phyloP scores from a whole-genome alignment of 805 yeast genomes.

The Kazachstania bromeliacearum region DNA sequence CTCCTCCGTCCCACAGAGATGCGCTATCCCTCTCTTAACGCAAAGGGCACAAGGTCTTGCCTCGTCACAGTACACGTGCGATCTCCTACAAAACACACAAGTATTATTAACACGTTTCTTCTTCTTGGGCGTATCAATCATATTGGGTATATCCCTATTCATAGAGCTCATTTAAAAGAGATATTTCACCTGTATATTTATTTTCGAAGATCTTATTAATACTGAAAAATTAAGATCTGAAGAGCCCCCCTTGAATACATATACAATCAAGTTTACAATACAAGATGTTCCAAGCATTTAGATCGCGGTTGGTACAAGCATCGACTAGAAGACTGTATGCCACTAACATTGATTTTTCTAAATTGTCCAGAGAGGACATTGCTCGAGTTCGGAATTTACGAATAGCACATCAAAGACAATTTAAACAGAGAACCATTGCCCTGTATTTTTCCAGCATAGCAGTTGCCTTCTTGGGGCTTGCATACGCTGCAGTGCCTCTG shows the following conservation, averaged over 20 bases:
- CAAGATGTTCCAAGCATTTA: no score
- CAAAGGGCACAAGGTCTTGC: slow-evolving; percentile 65
- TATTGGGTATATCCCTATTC: no score
- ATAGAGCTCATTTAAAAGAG: no score
- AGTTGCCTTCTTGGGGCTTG: slow-evolving; percentile 59
- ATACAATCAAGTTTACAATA: no score
- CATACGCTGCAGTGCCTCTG: slow-evolving; percentile 87
- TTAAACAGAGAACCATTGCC: slow-evolving; percentile 45
- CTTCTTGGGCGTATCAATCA: not conserved
- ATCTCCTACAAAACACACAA: slow-evolving; percentile 84
- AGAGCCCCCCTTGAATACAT: no score
- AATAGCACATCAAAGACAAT: slow-evolving; percentile 19
- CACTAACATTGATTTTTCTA: slow-evolving; percentile 14
- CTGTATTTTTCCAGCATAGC: slow-evolving; percentile 62
- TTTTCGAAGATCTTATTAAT: no score
- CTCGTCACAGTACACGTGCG: slow-evolving; percentile 90
- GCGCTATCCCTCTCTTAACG: slow-evolving; percentile 78
- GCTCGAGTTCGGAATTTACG: slow-evolving; percentile 15
- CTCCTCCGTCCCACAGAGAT: slow-evolving; percentile 66
- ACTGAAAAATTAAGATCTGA: no score
- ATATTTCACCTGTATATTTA: no score
- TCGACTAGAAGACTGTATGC: no score
- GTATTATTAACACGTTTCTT: slow-evolving; percentile 36
- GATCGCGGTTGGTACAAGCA: no score
- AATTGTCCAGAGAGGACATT: slow-evolving; percentile 22